Evolutionary conservation across 2,329 filamentous ascomycete genomes (phyloP).

Genomic region (Juglanconis oblonga): DNA sequence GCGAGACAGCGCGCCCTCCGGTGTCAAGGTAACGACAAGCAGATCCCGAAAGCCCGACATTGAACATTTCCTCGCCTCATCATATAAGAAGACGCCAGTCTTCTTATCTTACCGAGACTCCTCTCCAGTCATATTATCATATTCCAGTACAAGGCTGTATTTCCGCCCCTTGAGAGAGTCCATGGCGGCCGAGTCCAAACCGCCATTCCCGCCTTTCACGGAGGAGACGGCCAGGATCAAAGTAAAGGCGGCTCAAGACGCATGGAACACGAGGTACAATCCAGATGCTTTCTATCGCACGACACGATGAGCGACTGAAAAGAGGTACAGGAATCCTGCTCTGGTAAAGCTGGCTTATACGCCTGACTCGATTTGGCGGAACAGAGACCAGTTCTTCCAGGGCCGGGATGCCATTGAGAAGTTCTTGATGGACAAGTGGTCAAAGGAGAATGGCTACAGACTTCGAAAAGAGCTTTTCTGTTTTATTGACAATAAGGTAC

Average conservation of each 20-base stretch:
- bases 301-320: background rate
- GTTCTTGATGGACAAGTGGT: constrained; percentile 74
- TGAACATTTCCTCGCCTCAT: too few species aligned
- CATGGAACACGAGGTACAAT: constrained; percentile 73
- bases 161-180: background rate
- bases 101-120: too few species aligned
- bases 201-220: constrained; percentile 70
- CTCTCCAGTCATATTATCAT: background rate
- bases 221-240: constrained; percentile 67
- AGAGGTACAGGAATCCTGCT: constrained; percentile 54
- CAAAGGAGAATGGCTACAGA: constrained; percentile 66
- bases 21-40: too few species aligned
- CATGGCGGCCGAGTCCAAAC: constrained; percentile 28
- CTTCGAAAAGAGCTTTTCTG: constrained; percentile 83
- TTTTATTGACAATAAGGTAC: constrained; percentile 63
- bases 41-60: too few species aligned
- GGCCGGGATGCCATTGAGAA: constrained; percentile 66
- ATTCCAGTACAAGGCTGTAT: too few species aligned
- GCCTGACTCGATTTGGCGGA: constrained; percentile 74
- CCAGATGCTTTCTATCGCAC: background rate
- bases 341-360: constrained; percentile 72
- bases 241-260: constrained; percentile 79
- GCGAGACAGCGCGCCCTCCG: too few species aligned
- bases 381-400: constrained; percentile 66
- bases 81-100: too few species aligned